Evolutionary conservation across 2,329 filamentous ascomycete genomes (phyloP), one percentile per base, ranked within the genome.

Genomic region (Pochonia chlamydosporia): DNA sequence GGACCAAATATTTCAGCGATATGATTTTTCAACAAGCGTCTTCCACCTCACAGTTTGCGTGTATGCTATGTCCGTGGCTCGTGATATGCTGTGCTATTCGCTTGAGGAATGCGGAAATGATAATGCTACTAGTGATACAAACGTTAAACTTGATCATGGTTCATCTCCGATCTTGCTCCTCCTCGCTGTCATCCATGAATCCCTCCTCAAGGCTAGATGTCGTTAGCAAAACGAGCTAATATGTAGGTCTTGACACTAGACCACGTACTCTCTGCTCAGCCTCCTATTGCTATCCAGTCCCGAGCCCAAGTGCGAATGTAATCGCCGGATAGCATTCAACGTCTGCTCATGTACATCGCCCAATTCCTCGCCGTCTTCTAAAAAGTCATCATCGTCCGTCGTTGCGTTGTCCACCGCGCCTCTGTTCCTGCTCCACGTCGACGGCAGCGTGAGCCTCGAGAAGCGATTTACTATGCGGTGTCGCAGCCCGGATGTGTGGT

Each of bases 181-280:
- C 67, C 33, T 71, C 68, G 53, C 67, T 71, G 47, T 71, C 67
- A 52, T 72, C 69, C 59, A 68, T 70, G 48, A 72, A 72, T 1
- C 69, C 69, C 52, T 71, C 66, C 24, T 55, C 53, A 13, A 55
- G 47, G 37, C 53, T 55, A 36, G 26, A 11, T n/a, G 18, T 11
- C 23, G 50, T 56, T 30, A 55, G 60, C 58, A 43, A 46, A 16
- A 23, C 10, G 40, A 47, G 8, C 26, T 11, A 14, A 11, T 24
- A 14, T 10, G 13, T 21, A n/a, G 14, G 41, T 26, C 13, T 25
- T 23, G 30, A 26, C 3, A 14, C 18, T 16, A 13, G 8, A 25
- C 3, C 18, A 70, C 76, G 63, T 65, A 81, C 70, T 95, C 89
- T 67, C 89, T 75, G 63, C 88, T 92, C 51, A 95, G 59, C 52